Conservation (phyloP, 1,284 basidiomycete genomes). For the Ganoderma meredithae region DNA sequence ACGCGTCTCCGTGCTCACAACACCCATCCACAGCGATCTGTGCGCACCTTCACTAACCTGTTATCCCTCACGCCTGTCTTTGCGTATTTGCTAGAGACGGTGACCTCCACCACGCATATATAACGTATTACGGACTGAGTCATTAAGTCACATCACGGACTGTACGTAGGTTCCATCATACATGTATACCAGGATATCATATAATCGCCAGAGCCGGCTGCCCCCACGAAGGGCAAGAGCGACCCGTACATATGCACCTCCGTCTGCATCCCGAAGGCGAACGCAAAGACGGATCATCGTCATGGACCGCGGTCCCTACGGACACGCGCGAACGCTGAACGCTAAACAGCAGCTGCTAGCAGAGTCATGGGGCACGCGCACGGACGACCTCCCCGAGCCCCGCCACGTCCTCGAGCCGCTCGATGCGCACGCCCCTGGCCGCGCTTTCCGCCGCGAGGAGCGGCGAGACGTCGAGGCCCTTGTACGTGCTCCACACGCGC, state of each 20-base stretch:
- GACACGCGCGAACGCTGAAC: neutral
- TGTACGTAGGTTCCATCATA: constrained; percentile 17
- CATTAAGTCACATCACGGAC: constrained; percentile 22
- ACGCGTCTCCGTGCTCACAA: neutral
- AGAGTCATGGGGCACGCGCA: constrained; percentile 22
- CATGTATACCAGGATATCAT: constrained; percentile 29
- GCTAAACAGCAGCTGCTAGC: neutral
- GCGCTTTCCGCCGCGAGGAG: constrained; percentile 80
- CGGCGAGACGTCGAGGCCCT: constrained; percentile 80
- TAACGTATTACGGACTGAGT: constrained; percentile 16
- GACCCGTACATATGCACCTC: neutral
- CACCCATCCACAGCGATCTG: neutral
- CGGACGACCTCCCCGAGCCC: constrained; percentile 64
- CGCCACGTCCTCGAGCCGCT: constrained; percentile 63
- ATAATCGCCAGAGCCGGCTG: neutral
- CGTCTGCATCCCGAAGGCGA: neutral
- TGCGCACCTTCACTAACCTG: constrained; percentile 9
- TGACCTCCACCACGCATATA: constrained; percentile 18
- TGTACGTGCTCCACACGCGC: constrained; percentile 78
- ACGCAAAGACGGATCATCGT: neutral
- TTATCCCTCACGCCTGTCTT: constrained; percentile 16
- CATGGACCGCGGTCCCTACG: neutral
- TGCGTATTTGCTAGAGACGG: constrained; percentile 13
- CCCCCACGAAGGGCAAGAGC: neutral
- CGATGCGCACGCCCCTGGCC: constrained; percentile 74